phyloP scores from a whole-genome alignment of 176 grass and related monocot species.

The Oryza longistaminata region DNA sequence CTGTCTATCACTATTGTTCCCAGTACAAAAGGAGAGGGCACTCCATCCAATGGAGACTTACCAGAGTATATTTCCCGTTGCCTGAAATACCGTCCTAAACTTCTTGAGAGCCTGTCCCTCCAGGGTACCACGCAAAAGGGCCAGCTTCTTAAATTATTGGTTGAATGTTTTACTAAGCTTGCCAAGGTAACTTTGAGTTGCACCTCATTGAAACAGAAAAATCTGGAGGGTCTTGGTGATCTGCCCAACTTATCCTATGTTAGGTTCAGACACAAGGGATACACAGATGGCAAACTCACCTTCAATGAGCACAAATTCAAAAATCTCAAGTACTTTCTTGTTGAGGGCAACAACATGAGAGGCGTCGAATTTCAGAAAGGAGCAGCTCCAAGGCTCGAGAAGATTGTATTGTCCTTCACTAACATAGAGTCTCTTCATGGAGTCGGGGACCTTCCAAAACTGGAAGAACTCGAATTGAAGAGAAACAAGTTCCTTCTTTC shows the following conservation, averaged over 20 bases:
- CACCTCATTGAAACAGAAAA: background rate
- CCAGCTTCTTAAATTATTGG: background rate
- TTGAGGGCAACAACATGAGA: background rate
- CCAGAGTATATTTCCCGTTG: background rate
- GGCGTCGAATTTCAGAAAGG: background rate
- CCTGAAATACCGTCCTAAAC: background rate
- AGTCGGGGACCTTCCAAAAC: too few relatives aligned
- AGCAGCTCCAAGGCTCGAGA: background rate
- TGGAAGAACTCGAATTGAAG: too few relatives aligned
- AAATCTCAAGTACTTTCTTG: constrained; percentile 4
- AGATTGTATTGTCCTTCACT: background rate
- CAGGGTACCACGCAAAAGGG: background rate
- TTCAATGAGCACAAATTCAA: background rate
- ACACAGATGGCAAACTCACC: background rate
- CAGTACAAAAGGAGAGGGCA: background rate
- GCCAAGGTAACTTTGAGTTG: constrained; percentile 31
- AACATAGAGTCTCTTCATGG: background rate
- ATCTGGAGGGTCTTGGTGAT: background rate
- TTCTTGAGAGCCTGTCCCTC: constrained; percentile 33
- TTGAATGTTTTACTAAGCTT: background rate
- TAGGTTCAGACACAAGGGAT: background rate
- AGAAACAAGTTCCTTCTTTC: too few relatives aligned
- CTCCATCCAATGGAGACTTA: background rate
- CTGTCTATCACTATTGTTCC: constrained; percentile 9
- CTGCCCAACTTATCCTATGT: background rate